Conservation (phyloP, 2,329 filamentous ascomycete species). For the Aspergillus latus region DNA sequence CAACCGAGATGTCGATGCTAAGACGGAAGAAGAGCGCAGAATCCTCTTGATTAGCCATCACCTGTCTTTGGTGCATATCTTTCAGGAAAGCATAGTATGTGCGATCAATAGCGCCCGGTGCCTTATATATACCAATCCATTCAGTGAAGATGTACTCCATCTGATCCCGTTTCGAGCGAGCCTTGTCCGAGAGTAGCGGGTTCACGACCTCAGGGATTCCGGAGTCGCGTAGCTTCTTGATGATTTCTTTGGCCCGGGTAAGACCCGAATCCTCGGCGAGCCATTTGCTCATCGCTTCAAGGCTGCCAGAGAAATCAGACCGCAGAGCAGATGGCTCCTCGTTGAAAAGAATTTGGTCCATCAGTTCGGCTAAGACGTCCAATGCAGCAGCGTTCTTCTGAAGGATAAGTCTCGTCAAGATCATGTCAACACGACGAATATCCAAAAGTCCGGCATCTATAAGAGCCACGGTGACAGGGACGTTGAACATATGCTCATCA, state of each 20-base stretch:
- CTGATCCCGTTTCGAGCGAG: conserved; percentile 69
- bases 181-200: conserved; percentile 56
- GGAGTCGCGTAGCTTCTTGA: conserved; percentile 60
- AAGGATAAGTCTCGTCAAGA: conserved; percentile 70
- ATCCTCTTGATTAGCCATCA: conserved; percentile 73
- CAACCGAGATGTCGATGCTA: conserved; percentile 76
- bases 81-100: conserved; percentile 74
- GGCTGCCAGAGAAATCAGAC: conserved; percentile 79
- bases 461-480: conserved; percentile 60
- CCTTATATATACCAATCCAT: conserved; percentile 81
- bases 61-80: conserved; percentile 72
- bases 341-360: conserved; percentile 75
- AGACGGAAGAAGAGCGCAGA: conserved; percentile 76
- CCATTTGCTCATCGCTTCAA: conserved; percentile 80
- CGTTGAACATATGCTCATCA: conserved; percentile 63
- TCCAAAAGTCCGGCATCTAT: conserved; percentile 62
- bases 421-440: conserved; percentile 65
- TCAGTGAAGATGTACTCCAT: conserved; percentile 95
- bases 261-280: conserved; percentile 70
- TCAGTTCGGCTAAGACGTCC: conserved; percentile 74
- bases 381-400: conserved; percentile 70
- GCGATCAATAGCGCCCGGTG: conserved; percentile 72
- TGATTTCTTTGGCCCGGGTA: conserved; percentile 67
- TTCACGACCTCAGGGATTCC: conserved; percentile 57
- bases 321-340: conserved; percentile 76